Base-by-base conservation (phyloP, 192 early-diverging fungal species). In the Gorgonomyces haynaldii region DNA sequence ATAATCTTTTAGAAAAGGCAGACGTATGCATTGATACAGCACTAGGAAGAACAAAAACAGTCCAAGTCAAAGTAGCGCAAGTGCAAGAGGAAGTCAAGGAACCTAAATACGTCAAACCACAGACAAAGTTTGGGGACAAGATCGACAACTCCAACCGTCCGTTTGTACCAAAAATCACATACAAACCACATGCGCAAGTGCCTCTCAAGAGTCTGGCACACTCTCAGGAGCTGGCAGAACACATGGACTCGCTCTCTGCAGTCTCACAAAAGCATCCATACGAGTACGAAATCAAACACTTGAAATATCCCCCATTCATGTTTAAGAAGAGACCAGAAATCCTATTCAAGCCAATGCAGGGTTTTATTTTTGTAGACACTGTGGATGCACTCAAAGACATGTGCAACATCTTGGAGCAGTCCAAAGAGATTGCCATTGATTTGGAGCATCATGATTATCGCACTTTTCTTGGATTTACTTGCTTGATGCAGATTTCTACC, bases 401-500 rank as follows among this genome's bases (percentile, higher is more conserved):
- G 74, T 64, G 88, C 38, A 61, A 45, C 25, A 62, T 76, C 15
- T 50, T 99, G 48, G 66, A 72, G 17, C 42, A 36, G 4, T 73
- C 65, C 3, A 34, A 64, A 0, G 92, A 92, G 53, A 70, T 99
- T 37, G 93, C 96, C 3, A 69, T 99, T 0, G 96, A 99, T 79
- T 61, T 93, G 48, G 96, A 78, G 66, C 89, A 95, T 53, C 96
- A 99, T 60, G 80, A 84, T 59, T 95, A 93, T 60, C 81, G 96
- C 10, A 84, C 88, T 22, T 99, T 73, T 64, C 91, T 91, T 65
- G 96, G 96, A 0, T 93, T 99, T 51, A 81, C 79, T 19, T 97
- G 92, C 62, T 57, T 99, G 42, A 82, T 96, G 53, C 96, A 99
- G 55, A 70, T 99, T 20, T 87, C 84, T 22, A 88, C 92, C 0